These are phyloP conservation scores for Lactarius sp. DNA, from an alignment of 768 basidiomycete genomes.

Conservation along the genomic window DNA sequence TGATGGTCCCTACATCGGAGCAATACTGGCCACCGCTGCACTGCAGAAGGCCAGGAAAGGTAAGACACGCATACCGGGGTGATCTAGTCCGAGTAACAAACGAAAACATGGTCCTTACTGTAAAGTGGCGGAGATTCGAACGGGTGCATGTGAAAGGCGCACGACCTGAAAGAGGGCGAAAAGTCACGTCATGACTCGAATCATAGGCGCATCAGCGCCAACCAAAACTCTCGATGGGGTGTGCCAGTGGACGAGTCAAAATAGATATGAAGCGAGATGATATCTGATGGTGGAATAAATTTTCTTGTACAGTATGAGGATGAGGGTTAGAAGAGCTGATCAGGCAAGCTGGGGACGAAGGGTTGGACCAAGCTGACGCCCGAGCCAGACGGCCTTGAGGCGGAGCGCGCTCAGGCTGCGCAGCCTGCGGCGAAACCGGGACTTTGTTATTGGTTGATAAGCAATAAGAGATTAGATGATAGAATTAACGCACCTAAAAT, in stretches of 20 bases:
- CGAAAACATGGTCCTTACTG: neutral
- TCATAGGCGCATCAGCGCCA: neutral
- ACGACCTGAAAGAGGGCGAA: neutral
- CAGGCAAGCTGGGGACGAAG: neutral
- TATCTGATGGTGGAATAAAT: neutral
- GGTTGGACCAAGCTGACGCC: too few relatives aligned
- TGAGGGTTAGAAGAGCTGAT: neutral
- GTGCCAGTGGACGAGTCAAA: neutral
- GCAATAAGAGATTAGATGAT: neutral
- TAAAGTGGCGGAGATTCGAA: neutral
- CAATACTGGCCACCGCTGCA: neutral
- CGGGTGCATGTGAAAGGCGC: neutral
- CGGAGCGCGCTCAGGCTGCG: neutral
- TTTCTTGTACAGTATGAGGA: neutral
- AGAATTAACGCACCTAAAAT: neutral
- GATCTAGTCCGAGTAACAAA: neutral
- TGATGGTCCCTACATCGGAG: neutral
- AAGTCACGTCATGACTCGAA: neutral
- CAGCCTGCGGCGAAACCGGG: neutral
- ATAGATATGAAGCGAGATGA: neutral
- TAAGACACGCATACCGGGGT: neutral
- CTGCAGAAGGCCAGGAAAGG: neutral
- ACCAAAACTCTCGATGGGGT: neutral
- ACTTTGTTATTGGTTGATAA: constrained; percentile 3
- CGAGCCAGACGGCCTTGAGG: neutral